Base-by-base conservation (phyloP, 2,329 filamentous ascomycete genomes). In the Xylaria sp. region DNA sequence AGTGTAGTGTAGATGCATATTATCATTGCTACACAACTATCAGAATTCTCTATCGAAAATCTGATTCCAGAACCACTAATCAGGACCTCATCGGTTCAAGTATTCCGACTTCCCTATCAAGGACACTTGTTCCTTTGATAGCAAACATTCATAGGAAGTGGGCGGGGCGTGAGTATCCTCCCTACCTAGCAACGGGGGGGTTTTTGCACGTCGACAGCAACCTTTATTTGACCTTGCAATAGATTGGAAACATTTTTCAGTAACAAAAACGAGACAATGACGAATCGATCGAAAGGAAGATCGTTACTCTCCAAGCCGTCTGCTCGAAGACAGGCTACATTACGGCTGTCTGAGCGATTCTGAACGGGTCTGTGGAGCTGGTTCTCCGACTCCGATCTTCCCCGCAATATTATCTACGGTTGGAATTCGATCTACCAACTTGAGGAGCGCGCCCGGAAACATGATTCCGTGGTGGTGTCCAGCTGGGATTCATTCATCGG, bases 381-480 rank as follows among this genome's bases (percentile, higher is more conserved):
- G n/a, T 53, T 23, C 45, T 25, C 56, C 34, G 15, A 60, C 28
- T 46, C 63, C 56, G 53, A 60, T 6, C 34, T 66, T 64, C 64
- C 67, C 67, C 67, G 60, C 64, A 60, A 67, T 30, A 46, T 32
- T 43, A 57, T 32, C 45, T 39, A 61, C 39, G 25, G 25, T 18
- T 39, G 55, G 28, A 12, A 12, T 18, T 57, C 15, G 41, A 53
- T 34, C 39, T 50, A 56, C 39, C 20, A 23, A 28, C 56, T n/a
- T 43, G 7, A 43, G 32, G 63, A 43, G 55, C 50, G 34, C 23
- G n/a, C 23, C 64, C 67, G 67, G 63, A 69, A 69, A 60, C 43
- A 43, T 18, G 59, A 60, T 52, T 53, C 59, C 63, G 52, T 39
- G 39, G 52, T 15, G 23, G 52, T 20, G 30, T 39, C 39, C 32